These are phyloP conservation scores for Solanum appendiculatum DNA, from an alignment of 257 asterid species.

Conservation along the genomic window DNA sequence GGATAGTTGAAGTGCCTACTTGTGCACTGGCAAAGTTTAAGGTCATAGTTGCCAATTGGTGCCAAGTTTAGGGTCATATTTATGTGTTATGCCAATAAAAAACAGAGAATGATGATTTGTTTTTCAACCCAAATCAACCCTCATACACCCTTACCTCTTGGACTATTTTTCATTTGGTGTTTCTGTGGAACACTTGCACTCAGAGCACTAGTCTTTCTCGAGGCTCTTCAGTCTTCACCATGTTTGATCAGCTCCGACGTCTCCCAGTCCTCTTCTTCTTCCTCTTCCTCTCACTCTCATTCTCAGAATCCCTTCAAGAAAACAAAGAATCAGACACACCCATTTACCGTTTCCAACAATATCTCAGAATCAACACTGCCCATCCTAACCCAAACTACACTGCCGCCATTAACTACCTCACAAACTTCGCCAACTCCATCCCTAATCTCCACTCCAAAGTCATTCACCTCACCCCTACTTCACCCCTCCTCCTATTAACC, in stretches of 20 bases:
- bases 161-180: not conserved
- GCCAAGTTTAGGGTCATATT: too few relatives aligned
- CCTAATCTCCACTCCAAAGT: slow-evolving; percentile 35
- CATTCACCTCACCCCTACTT: slow-evolving; percentile 33
- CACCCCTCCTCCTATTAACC: slow-evolving; percentile 70
- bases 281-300: slow-evolving; percentile 13
- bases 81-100: too few relatives aligned
- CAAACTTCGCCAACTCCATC: slow-evolving; percentile 51
- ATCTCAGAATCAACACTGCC: slow-evolving; percentile 79
- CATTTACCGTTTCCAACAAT: slow-evolving; percentile 52
- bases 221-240: slow-evolving; percentile 3
- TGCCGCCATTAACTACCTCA: slow-evolving; percentile 52
- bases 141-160: not conserved
- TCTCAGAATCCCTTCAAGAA: not conserved
- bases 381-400: slow-evolving; percentile 78
- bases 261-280: slow-evolving; percentile 10
- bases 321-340: slow-evolving; percentile 16
- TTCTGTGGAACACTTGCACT: not conserved
- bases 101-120: too few relatives aligned
- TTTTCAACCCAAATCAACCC: too few relatives aligned
- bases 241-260: slow-evolving; percentile 23
- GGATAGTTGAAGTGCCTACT: too few relatives aligned
- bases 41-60: too few relatives aligned
- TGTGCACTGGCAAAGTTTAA: too few relatives aligned
- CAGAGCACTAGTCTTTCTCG: not conserved